Conservation (phyloP, 2,329 filamentous ascomycete genomes). For the Venturia aucupariae region DNA sequence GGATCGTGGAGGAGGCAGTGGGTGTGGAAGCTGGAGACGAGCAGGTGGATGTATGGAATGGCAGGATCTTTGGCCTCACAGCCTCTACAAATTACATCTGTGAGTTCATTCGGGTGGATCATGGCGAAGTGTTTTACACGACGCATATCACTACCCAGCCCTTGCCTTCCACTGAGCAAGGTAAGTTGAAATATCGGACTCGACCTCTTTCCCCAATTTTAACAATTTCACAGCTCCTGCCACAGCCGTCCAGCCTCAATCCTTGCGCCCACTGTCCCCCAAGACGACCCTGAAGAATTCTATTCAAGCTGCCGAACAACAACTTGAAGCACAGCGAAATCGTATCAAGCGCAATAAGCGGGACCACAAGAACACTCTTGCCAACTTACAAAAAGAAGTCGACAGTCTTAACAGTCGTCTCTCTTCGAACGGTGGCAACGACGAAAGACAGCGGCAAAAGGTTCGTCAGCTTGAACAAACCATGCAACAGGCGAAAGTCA, state of each 20-base stretch:
- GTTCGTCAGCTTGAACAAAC: slow-evolving; percentile 66
- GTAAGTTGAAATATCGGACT: slow-evolving; percentile 28
- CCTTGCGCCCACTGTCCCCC: slow-evolving; percentile 64
- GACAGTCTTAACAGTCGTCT: slow-evolving; percentile 59
- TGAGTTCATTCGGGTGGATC: slow-evolving; percentile 63
- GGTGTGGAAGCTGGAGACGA: slow-evolving; percentile 37
- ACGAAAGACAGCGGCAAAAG: slow-evolving; percentile 68
- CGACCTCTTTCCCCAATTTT: slow-evolving; percentile 14
- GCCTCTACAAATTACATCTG: slow-evolving; percentile 69
- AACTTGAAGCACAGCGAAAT: slow-evolving; percentile 59
- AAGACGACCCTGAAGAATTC: slow-evolving; percentile 68
- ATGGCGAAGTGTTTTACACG: slow-evolving; percentile 58
- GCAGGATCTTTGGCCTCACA: slow-evolving; percentile 58
- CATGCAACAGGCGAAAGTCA: slow-evolving; percentile 60
- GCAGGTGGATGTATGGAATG: slow-evolving; percentile 53
- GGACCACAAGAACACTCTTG: slow-evolving; percentile 63
- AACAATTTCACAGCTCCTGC: slow-evolving; percentile 30
- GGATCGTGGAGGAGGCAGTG: slow-evolving; percentile 49
- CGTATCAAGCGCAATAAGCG: slow-evolving; percentile 62
- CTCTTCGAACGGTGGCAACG: slow-evolving; percentile 57
- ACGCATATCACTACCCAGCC: slow-evolving; percentile 61
- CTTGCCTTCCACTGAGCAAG: slow-evolving; percentile 49
- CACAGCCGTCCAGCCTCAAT: slow-evolving; percentile 44
- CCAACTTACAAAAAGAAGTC: slow-evolving; percentile 62
- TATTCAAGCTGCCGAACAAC: slow-evolving; percentile 61